Evolutionary conservation across 768 basidiomycete species (phyloP).

Genomic region (Naematelia aurantialba): DNA sequence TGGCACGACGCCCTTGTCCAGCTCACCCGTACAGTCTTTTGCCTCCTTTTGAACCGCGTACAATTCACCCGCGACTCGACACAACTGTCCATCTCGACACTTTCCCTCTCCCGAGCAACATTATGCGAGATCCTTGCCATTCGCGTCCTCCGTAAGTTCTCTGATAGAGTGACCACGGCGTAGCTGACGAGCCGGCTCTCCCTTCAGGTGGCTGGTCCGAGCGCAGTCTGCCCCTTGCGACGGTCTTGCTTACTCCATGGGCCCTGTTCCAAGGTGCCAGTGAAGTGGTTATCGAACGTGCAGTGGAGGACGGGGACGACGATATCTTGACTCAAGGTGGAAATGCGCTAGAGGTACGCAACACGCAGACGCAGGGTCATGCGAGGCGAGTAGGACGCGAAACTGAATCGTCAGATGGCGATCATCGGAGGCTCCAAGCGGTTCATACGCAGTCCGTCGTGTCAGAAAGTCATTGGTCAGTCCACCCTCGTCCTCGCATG

Average conservation of each 20-base stretch:
- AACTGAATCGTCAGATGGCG: constrained; percentile 53
- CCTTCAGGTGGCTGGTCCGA: constrained; percentile 49
- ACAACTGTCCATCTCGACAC: constrained; percentile 60
- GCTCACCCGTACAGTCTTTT: constrained; percentile 59
- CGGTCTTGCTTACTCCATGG: constrained; percentile 48
- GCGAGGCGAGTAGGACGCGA: neutral
- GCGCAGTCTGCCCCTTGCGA: constrained; percentile 45
- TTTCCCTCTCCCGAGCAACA: constrained; percentile 70
- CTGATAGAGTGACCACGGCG: neutral
- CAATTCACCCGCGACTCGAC: constrained; percentile 77
- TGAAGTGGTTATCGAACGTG: constrained; percentile 37
- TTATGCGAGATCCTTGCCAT: constrained; percentile 90
- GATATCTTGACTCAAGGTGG: constrained; percentile 59
- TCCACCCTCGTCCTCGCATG: neutral
- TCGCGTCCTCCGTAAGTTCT: constrained; percentile 63
- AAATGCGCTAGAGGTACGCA: constrained; percentile 71
- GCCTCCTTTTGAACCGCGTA: constrained; percentile 78
- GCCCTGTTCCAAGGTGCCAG: constrained; percentile 50
- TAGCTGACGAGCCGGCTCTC: neutral
- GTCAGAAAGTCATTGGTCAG: constrained; percentile 78
- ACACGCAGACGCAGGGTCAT: too few species aligned
- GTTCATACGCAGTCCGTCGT: constrained; percentile 83
- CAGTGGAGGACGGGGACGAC: constrained; percentile 47
- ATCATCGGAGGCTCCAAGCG: constrained; percentile 79
- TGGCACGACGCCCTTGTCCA: neutral